These are phyloP conservation scores for Gymnopus androsaceus DNA, from an alignment of 1,284 basidiomycete genomes.

Conservation along the genomic window DNA sequence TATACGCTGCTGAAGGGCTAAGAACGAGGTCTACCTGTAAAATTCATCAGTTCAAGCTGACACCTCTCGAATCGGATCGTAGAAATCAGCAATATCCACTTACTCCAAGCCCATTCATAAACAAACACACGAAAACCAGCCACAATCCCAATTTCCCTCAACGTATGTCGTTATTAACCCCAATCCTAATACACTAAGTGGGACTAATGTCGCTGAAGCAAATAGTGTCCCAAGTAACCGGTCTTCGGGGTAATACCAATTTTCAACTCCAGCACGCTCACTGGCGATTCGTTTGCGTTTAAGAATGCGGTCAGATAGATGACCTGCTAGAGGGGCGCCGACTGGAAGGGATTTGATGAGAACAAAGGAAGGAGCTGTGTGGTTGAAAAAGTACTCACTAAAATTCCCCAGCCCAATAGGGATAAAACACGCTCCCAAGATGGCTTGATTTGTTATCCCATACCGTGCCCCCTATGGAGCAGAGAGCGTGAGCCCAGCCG, in stretches of 20 bases:
- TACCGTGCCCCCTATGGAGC: constrained; percentile 54
- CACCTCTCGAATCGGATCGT: not conserved
- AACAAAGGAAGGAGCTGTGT: not conserved
- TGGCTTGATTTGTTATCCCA: constrained; percentile 56
- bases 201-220: constrained; percentile 45
- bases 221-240: constrained; percentile 51
- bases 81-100: constrained; percentile 16
- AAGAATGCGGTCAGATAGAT: constrained; percentile 53
- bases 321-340: constrained; percentile 55
- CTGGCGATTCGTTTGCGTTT: constrained; percentile 47
- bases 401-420: constrained; percentile 64
- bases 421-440: constrained; percentile 63
- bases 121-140: constrained; percentile 44
- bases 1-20: constrained; percentile 54
- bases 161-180: constrained; percentile 33
- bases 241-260: constrained; percentile 63
- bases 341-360: constrained; percentile 31
- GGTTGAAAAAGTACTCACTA: constrained; percentile 32
- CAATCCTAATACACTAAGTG: constrained; percentile 18
- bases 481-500: not conserved
- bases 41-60: too few relatives aligned
- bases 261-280: too few relatives aligned
- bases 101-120: constrained; percentile 53
- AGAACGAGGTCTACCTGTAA: constrained; percentile 47
- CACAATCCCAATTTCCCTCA: constrained; percentile 40